Evolutionary conservation across 2,329 filamentous ascomycete genomes (phyloP).

Genomic region (Penicillium thymicola): DNA sequence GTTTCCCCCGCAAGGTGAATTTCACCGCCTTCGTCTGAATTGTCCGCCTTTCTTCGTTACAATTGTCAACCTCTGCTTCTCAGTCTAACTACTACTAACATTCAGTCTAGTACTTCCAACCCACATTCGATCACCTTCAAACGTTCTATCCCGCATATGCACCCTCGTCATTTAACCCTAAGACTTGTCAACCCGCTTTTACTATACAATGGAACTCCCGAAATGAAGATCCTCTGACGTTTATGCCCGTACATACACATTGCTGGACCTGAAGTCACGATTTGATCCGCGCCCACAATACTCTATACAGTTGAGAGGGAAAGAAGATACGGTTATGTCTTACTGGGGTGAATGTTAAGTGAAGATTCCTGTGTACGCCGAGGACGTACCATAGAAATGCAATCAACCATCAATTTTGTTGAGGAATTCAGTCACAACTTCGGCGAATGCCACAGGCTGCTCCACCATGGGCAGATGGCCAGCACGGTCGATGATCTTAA

Average conservation of each 20-base stretch:
- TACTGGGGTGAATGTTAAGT: neutral
- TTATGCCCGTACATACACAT: neutral
- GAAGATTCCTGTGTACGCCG: too few relatives aligned
- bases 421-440: constrained; percentile 59
- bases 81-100: too few relatives aligned
- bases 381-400: constrained; percentile 3
- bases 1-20: constrained; percentile 11
- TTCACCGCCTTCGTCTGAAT: constrained; percentile 4
- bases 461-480: constrained; percentile 87
- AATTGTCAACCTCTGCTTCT: neutral
- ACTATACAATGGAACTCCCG: neutral
- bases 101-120: neutral
- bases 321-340: neutral
- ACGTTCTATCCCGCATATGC: neutral
- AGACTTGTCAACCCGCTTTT: neutral
- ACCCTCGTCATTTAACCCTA: neutral
- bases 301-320: neutral
- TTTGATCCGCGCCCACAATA: neutral
- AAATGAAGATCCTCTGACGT: neutral
- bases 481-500: constrained; percentile 65
- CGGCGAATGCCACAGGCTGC: constrained; percentile 64
- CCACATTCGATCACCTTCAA: neutral
- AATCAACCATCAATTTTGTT: constrained; percentile 22
- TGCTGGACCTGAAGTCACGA: neutral
- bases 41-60: neutral